Base-by-base conservation (phyloP, 2,329 filamentous ascomycete species). In the Penicillium sp. region DNA sequence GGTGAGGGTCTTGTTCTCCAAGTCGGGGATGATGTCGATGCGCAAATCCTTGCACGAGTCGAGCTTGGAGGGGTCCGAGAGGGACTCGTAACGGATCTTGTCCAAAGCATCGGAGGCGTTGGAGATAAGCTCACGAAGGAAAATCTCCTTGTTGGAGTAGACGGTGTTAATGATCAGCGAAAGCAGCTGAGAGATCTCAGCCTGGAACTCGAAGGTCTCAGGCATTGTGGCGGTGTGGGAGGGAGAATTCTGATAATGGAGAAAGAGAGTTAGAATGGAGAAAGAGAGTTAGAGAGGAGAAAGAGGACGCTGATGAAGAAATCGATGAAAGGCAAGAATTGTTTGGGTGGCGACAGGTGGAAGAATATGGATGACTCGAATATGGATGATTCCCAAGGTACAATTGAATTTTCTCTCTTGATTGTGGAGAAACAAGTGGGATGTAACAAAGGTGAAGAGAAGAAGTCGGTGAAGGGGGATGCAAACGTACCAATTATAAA, bases 91-190 rank as follows among this genome's bases (percentile, higher is more conserved):
- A 79, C 95, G 90, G 80, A 99, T 96, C 90, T 99, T 99, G 90
- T 99, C 95, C 72, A 99, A 87, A 61, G 95, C 95, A 89, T 99
- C 95, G 74, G 93, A 98, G 76, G 90, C 89, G 83, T 99, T 99
- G 83, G 95, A 98, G 76, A 99, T 91, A 72, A 99, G 78, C 84
- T 99, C 95, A 89, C 95, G 86, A 74, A 99, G 84, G 89, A 99
- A 99, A 78, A 99, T 98, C 84, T 98, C 95, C 87, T 99, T 99
- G 90, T 99, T 99, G 72, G 93, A 97, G 87, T 98, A 99, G 84
- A 99, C 95, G 68, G 95, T 98, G 90, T 99, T 99, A 87, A 99
- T 99, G 83, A 99, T 99, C 79, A 99, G 90, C 71, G 89, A 92
- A 78, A 99, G 90, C 68, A 99, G 91, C 91, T 99, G 95, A 90